phyloP scores from a whole-genome alignment of 768 basidiomycete species.

The Mycena chlorophos region DNA sequence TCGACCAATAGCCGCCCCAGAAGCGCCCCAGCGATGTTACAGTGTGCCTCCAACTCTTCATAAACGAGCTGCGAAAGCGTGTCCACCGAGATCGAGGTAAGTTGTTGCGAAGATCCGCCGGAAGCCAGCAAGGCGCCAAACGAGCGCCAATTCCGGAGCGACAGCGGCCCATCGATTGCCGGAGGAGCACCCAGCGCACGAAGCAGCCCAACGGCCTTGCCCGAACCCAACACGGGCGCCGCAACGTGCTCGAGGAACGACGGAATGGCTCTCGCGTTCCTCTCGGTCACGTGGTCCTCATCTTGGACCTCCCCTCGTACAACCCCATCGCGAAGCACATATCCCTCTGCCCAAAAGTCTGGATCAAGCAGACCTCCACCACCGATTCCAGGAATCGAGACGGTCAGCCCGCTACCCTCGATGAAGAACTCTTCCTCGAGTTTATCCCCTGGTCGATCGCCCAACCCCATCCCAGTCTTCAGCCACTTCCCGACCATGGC shows the following conservation, averaged over 20 bases:
- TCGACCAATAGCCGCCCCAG: constrained; percentile 62
- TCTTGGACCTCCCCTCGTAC: constrained; percentile 28
- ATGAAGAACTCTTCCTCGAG: constrained; percentile 82
- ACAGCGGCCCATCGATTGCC: constrained; percentile 23
- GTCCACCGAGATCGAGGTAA: constrained; percentile 59
- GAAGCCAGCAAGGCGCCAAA: constrained; percentile 44
- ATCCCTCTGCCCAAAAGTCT: constrained; percentile 81
- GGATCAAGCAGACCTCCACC: constrained; percentile 55
- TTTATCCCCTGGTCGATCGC: constrained; percentile 33
- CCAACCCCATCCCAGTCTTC: constrained; percentile 65
- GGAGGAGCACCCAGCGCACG: constrained; percentile 52
- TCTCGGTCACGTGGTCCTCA: constrained; percentile 21
- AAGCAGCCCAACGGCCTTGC: constrained; percentile 77
- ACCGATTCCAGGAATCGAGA: constrained; percentile 45
- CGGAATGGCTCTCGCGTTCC: constrained; percentile 46
- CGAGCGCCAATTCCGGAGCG: constrained; percentile 39
- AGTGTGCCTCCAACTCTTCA: constrained; percentile 61
- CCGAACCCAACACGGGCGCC: constrained; percentile 59
- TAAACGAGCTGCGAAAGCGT: constrained; percentile 61
- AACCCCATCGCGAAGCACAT: constrained; percentile 50
- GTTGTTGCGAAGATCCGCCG: constrained; percentile 17
- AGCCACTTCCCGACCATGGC: constrained; percentile 71
- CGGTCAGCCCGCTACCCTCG: constrained; percentile 62
- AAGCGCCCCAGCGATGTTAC: constrained; percentile 48
- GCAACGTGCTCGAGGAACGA: constrained; percentile 63